Evolutionary conservation across 352 stramenopile species (phyloP).

Genomic region (Phytophthora vignae): DNA sequence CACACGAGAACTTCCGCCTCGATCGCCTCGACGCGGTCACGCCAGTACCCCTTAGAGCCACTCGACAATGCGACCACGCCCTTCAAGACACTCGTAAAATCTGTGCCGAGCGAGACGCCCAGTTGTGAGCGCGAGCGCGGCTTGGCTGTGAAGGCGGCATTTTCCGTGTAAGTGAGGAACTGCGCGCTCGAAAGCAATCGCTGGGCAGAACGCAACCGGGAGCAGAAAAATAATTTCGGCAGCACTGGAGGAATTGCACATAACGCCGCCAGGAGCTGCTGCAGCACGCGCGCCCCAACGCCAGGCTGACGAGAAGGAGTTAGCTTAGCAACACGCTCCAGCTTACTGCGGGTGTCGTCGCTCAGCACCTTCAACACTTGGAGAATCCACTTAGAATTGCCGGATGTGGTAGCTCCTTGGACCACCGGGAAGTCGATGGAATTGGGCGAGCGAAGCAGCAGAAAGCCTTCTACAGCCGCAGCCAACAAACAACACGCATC

Average conservation of each 20-base stretch:
- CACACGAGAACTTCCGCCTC: conserved; percentile 45
- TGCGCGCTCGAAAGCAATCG: conserved; percentile 47
- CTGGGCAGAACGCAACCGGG: conserved; percentile 27
- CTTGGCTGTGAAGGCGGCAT: conserved; percentile 51
- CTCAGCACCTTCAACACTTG: conserved; percentile 22
- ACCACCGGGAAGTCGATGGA: conserved; percentile 30
- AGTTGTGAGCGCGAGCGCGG: conserved; percentile 58
- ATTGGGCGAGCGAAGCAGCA: conserved; percentile 34
- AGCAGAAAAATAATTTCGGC: conserved; percentile 56
- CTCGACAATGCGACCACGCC: conserved; percentile 37
- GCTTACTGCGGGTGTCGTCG: conserved; percentile 25
- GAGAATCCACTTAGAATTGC: conserved; percentile 24
- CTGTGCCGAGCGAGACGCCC: conserved; percentile 55
- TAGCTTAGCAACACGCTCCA: conserved; percentile 41
- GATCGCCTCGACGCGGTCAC: conserved; percentile 21
- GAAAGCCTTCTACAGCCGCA: conserved; percentile 41
- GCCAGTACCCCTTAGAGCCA: conserved; percentile 28
- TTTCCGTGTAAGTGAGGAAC: conserved; percentile 60
- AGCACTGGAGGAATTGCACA: conserved; percentile 41
- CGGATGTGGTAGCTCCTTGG: background rate
- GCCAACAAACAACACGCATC: conserved; percentile 41
- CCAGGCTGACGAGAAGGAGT: conserved; percentile 17
- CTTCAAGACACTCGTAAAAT: conserved; percentile 61
- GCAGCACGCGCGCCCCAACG: conserved; percentile 43
- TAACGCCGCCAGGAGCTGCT: conserved; percentile 45